A percentile compares a stretch with the other conserved stretches of the same genome.
phyloP scores from a whole-genome alignment of 306 rosid species.

The Rosa persica region DNA sequence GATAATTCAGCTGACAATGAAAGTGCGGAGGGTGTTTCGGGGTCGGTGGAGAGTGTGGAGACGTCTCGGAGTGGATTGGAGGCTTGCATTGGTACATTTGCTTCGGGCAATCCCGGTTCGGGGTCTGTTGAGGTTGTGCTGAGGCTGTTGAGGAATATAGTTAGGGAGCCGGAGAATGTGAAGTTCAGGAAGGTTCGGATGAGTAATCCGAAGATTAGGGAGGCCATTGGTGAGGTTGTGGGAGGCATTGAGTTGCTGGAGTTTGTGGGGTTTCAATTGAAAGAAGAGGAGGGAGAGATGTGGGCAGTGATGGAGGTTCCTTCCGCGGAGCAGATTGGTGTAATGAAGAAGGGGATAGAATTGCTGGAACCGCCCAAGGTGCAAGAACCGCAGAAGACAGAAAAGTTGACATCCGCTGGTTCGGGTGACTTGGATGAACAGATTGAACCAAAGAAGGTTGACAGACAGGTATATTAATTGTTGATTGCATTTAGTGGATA shows the following conservation, averaged over 20 bases:
- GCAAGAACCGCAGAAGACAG: slow-evolving; percentile 41
- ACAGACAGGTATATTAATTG: slow-evolving; percentile 61
- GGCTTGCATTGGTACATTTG: slow-evolving; percentile 49
- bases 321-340: slow-evolving; percentile 35
- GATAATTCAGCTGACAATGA: slow-evolving; percentile 22
- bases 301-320: slow-evolving; percentile 87
- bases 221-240: slow-evolving; percentile 58
- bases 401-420: slow-evolving; percentile 17
- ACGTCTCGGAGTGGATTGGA: slow-evolving; percentile 49
- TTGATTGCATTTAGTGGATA: slow-evolving; percentile 6
- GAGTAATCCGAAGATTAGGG: slow-evolving; percentile 83
- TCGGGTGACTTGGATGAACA: slow-evolving; percentile 29
- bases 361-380: slow-evolving; percentile 53
- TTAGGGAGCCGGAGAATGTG: slow-evolving; percentile 73
- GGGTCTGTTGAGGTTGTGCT: slow-evolving; percentile 74
- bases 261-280: slow-evolving; percentile 61
- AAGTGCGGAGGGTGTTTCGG: slow-evolving; percentile 16
- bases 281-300: slow-evolving; percentile 81
- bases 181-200: slow-evolving; percentile 82
- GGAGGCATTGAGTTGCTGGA: slow-evolving; percentile 88
- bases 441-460: slow-evolving; percentile 56
- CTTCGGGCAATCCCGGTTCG: slow-evolving; percentile 59
- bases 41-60: slow-evolving; percentile 24
- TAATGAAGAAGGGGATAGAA: slow-evolving; percentile 43
- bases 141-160: slow-evolving; percentile 66